Base-by-base conservation (phyloP, 768 basidiomycete genomes). In the Russula olivacea region DNA sequence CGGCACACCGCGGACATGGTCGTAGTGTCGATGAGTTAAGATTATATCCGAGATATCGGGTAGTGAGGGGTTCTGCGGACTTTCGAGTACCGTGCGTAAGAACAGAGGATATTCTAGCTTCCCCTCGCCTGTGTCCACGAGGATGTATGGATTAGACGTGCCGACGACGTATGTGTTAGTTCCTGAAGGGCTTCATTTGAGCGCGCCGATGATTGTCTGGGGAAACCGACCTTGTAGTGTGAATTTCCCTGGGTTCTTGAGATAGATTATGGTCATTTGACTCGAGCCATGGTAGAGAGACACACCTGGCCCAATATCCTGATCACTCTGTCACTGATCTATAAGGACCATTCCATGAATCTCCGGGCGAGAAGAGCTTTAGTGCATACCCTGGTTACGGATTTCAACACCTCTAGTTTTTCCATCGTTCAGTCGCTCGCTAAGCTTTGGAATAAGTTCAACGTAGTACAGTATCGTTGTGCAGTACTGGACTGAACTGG, bases 111-210 rank as follows among this genome's bases (percentile, higher is more conserved):
- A 96, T 50, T 79, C 79, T 0, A 81, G 78, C 17, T 77, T 76
- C 2, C 90, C 91, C 72, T 94, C 87, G 12, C 85, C 93, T 0
- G 91, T 87, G 74, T 97, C 93, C 64, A 96, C 72, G 54, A 96
- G 85, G 40, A 85, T 82, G 73, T 84, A 92, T 8, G 90, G 90
- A 61, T 84, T 83, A 30, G 76, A 75, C 56, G 75, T 74, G 25
- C 92, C 92, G 50, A 95, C 68, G 65, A 97, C 77, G 70, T 96
- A 97, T 2, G 93, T 94, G 71, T 96, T 94, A 3, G 93, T 96
- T 21, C 93, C 91, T 91, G 58, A 25, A 8, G 17, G 7, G 6
- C 4, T 21, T 58, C 10, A 23, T 32, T 45, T n/a, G 19, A 53
- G 36, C 47, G 51, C 3, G 21, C 40, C 3, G 23, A 15, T 43